Percentiles rank a stretch among this genome's conserved stretches.
These are phyloP conservation scores for Tricholoma furcatifolium DNA, from an alignment of 768 basidiomycete species.

Conservation along the genomic window DNA sequence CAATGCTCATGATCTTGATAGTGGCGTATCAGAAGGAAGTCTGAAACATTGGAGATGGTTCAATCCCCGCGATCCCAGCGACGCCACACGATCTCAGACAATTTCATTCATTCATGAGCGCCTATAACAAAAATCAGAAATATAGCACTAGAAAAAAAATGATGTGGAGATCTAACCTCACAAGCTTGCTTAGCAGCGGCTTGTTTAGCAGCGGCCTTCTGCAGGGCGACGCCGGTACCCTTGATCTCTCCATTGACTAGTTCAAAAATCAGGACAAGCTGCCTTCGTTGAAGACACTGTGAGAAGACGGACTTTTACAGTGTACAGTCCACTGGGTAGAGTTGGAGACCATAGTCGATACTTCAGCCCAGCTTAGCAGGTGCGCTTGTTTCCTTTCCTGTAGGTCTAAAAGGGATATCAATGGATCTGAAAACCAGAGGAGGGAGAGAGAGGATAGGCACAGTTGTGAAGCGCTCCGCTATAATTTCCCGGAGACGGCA, in stretches of 20 bases:
- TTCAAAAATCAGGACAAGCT: neutral
- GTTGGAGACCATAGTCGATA: slow-evolving; percentile 5
- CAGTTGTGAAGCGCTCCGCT: slow-evolving; percentile 20
- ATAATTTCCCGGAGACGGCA: slow-evolving; percentile 17
- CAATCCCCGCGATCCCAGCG: too few relatives aligned
- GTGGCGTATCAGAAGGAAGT: too few relatives aligned
- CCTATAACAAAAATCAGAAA: slow-evolving; percentile 1
- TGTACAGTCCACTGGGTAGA: slow-evolving; percentile 18
- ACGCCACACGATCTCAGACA: too few relatives aligned
- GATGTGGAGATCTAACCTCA: slow-evolving; percentile 11
- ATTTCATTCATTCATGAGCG: slow-evolving; percentile 1
- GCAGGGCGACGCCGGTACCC: slow-evolving; percentile 17
- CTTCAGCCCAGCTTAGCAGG: slow-evolving; percentile 19
- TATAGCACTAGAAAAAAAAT: neutral
- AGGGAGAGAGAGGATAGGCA: neutral
- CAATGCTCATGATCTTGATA: too few relatives aligned
- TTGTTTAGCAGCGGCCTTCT: slow-evolving; percentile 19
- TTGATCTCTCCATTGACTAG: slow-evolving; percentile 18
- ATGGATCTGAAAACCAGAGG: neutral
- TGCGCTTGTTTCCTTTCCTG: slow-evolving; percentile 17
- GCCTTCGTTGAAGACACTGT: neutral
- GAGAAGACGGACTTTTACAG: slow-evolving; percentile 16
- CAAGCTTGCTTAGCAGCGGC: slow-evolving; percentile 21
- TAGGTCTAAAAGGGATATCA: slow-evolving; percentile 7
- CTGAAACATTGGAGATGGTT: too few relatives aligned